Conservation (phyloP, 345 rosid genomes). For the Melaleuca alternifolia region DNA sequence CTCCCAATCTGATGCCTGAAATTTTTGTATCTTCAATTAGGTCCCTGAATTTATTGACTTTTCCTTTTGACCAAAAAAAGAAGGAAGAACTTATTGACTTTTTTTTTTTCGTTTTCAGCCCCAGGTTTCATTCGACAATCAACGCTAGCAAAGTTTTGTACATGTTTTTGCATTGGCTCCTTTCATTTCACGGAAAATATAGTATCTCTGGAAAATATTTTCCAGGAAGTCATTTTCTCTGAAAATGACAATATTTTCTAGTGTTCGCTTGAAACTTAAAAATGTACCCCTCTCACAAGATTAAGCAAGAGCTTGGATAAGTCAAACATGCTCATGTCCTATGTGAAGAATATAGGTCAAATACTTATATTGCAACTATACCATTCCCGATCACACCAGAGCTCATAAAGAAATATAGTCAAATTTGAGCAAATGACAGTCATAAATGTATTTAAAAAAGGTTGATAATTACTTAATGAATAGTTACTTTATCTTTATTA, state of each 20-base stretch:
- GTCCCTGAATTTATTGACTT: background rate
- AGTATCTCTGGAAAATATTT: too few species aligned
- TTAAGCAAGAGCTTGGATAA: background rate
- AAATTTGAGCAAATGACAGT: background rate
- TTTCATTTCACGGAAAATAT: too few species aligned
- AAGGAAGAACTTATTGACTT: background rate
- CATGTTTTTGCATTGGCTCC: background rate
- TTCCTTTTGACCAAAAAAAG: background rate
- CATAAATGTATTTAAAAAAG: too few species aligned
- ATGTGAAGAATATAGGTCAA: background rate
- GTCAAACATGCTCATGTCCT: background rate
- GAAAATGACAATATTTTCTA: too few species aligned
- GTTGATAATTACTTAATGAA: background rate
- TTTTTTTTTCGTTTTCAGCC: background rate
- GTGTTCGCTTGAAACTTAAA: too few species aligned
- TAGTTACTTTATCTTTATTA: background rate
- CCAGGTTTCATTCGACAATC: background rate
- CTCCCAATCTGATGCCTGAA: background rate
- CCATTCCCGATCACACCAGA: fast-evolving
- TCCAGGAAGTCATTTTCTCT: too few species aligned
- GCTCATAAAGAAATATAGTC: fast-evolving
- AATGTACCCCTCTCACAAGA: background rate
- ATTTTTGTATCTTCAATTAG: background rate
- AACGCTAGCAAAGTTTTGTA: background rate
- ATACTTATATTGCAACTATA: background rate